Conservation (phyloP, 805 yeast species). For the Ogataea methanolica region DNA sequence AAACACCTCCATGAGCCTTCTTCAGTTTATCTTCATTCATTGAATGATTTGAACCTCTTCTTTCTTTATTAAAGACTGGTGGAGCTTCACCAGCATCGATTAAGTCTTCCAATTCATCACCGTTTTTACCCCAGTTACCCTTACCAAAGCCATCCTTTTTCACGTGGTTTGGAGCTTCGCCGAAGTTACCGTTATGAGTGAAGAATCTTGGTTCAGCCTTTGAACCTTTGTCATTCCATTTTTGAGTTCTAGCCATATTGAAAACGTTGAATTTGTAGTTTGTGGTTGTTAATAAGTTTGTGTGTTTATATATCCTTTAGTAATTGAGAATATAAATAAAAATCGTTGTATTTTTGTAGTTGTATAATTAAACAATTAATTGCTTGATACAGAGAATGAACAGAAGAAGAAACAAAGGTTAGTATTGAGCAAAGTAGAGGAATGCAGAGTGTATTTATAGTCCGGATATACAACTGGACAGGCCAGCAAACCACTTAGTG, state of each 20-base stretch:
- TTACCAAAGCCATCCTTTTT: constrained; percentile 85
- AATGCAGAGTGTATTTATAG: too few species aligned
- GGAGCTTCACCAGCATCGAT: constrained; percentile 54
- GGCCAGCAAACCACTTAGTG: too few species aligned
- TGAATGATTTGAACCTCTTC: constrained; percentile 49
- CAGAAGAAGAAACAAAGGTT: too few species aligned
- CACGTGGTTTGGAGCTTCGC: constrained; percentile 67
- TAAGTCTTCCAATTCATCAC: constrained; percentile 69
- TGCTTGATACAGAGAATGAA: too few species aligned
- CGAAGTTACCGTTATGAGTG: constrained; percentile 67
- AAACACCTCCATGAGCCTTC: constrained; percentile 16
- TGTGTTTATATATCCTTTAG: too few species aligned
- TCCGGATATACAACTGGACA: too few species aligned
- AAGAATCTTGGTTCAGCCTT: constrained; percentile 64
- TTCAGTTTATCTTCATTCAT: constrained; percentile 37
- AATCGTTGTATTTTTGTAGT: too few species aligned
- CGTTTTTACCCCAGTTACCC: constrained; percentile 82
- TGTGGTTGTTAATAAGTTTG: too few species aligned
- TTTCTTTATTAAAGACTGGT: constrained; percentile 38
- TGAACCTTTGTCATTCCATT: constrained; percentile 50
- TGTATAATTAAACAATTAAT: too few species aligned
- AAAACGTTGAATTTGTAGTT: background rate
- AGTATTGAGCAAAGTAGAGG: too few species aligned
- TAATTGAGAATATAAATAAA: too few species aligned
- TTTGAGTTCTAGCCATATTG: constrained; percentile 67